These are phyloP conservation scores for Mucor circinelloides DNA, from an alignment of 371 early-diverging fungal genomes.

Conservation along the genomic window DNA sequence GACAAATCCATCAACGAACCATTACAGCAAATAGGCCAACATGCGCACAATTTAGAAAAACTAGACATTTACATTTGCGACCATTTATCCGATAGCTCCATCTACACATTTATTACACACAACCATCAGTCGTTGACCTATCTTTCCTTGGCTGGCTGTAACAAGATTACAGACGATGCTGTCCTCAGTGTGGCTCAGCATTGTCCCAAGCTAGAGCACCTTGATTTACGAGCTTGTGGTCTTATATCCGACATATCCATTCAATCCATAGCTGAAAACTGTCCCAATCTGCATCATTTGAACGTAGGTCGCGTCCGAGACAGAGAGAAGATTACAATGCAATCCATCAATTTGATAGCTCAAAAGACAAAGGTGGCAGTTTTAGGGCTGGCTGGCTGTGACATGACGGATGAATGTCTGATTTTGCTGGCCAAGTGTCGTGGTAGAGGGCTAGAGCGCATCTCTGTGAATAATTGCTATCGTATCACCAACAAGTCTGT, in stretches of 20 bases:
- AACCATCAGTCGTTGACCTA: conserved; percentile 40
- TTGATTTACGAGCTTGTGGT: conserved; percentile 63
- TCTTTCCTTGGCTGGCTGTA: conserved; percentile 59
- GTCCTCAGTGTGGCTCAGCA: conserved; percentile 44
- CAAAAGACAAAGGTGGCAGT: conserved; percentile 53
- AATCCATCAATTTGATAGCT: conserved; percentile 56
- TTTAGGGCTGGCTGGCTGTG: conserved; percentile 61
- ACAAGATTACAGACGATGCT: conserved; percentile 53
- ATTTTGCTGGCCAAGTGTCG: conserved; percentile 53
- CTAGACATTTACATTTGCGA: conserved; percentile 62
- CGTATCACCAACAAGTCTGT: conserved; percentile 54
- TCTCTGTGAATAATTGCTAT: conserved; percentile 64
- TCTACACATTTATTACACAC: conserved; percentile 36
- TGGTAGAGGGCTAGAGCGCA: conserved; percentile 48
- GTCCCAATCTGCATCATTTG: conserved; percentile 52
- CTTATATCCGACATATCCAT: conserved; percentile 56
- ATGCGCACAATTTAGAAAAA: conserved; percentile 23
- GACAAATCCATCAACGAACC: conserved; percentile 38
- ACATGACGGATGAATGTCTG: conserved; percentile 59
- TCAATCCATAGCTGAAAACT: conserved; percentile 43
- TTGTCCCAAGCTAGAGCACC: conserved; percentile 50
- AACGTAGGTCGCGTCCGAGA: conserved; percentile 64
- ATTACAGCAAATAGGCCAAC: conserved; percentile 23
- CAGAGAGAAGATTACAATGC: conserved; percentile 49
- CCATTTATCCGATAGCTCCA: conserved; percentile 43